Evolutionary conservation across 345 rosid genomes (phyloP), one percentile per base, ranked within the genome.

Genomic region (Pugionium cornutum): DNA sequence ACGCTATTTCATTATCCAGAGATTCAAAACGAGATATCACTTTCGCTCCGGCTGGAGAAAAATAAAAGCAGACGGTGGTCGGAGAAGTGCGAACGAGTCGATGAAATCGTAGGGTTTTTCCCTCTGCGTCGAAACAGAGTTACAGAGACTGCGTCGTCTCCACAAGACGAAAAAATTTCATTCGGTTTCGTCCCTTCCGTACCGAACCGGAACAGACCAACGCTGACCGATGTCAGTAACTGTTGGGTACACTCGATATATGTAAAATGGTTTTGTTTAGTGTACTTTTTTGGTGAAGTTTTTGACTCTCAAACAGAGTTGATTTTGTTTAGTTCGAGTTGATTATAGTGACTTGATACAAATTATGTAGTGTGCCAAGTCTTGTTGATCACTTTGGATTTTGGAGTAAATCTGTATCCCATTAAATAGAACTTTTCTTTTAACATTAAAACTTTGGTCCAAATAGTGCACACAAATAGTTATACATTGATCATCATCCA

Each of bases 91-190:
- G 8, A 37, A 53, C 2, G 49, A 51, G 54, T 29, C 64, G 57
- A 53, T 11, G 63, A 54, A 70, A 73, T 45, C 43, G 67, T 52
- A 66, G 77, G 72, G 67, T 52, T 52, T 73, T 58, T 72, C 52
- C 28, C 49, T 51, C 47, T 25, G 43, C 67, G 61, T 50, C 76
- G 71, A 57, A 42, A 50, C 53, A 50, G 40, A 33, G 65, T 3
- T 4, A 18, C 29, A 5, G 48, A 50, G 29, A 63, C 37, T 4
- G 36, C 32, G 46, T 62, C 60, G 40, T 60, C 55, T 71, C 40
- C 35, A 29, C 37, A 5, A 46, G 6, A 39, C 31, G 46, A 44
- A 52, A 6, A 60, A 6, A n/a, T 53, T 54, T 54, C 30, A 29
- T 42, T 39, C 62, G 74, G 68, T 62, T 62, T 34, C 37, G 61